These are phyloP conservation scores for Trichoderma cornu-damae DNA, from an alignment of 2,329 filamentous ascomycete species.

Conservation along the genomic window DNA sequence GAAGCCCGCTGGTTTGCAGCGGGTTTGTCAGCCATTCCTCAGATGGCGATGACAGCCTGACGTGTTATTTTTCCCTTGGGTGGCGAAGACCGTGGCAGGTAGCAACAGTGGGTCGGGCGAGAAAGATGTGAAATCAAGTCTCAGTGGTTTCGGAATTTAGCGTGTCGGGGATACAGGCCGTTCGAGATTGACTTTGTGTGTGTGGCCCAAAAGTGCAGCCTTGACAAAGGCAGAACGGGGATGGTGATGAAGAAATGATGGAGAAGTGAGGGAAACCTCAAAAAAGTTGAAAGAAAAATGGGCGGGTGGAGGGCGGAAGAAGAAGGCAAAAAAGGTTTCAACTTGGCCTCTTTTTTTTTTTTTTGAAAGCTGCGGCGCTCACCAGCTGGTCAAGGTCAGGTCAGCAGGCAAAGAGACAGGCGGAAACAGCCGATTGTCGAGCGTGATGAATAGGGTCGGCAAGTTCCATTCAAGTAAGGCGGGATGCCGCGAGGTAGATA, in stretches of 20 bases:
- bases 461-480: conserved; percentile 15
- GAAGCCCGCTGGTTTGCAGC: conserved; percentile 28
- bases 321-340: background rate
- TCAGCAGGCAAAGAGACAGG: conserved; percentile 7
- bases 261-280: background rate
- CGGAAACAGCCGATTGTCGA: background rate
- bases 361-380: too few relatives aligned
- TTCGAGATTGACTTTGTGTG: background rate
- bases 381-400: background rate
- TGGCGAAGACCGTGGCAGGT: conserved; percentile 19
- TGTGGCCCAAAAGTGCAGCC: background rate
- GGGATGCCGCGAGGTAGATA: background rate
- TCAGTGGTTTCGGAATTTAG: conserved; percentile 16
- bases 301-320: background rate
- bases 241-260: background rate
- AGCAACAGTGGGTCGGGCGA: conserved; percentile 6
- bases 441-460: conserved; percentile 8
- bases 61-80: conserved; percentile 16
- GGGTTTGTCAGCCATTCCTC: conserved; percentile 37
- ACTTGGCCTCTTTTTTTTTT: background rate
- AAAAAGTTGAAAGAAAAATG: too few relatives aligned
- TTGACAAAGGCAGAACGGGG: background rate
- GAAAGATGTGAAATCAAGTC: conserved; percentile 10
- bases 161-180: conserved; percentile 7
- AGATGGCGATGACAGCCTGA: conserved; percentile 23